Evolutionary conservation across 2,329 filamentous ascomycete genomes (phyloP), one percentile per base, ranked within the genome.

Genomic region (Calycina herbarum): DNA sequence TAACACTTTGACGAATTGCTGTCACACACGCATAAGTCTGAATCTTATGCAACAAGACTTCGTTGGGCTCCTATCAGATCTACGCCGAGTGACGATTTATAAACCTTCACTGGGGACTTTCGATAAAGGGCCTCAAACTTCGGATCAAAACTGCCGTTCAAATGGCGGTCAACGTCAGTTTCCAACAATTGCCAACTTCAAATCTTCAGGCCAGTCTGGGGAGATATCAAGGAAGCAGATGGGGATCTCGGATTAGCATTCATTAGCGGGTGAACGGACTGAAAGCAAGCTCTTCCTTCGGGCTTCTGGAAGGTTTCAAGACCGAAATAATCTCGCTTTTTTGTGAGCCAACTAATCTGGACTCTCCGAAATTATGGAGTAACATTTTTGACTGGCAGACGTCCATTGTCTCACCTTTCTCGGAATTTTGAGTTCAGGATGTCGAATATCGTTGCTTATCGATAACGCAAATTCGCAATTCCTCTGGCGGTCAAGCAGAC

Each of bases 121-220:
- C 20, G 13, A 40, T 17, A 54, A 13, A 54, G 48, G 20, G n/a
- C 20, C 20, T 54, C 48, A 24, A 24, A 27, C 20, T 24, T 27
- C 20, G 48, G 48, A 24, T 24, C 48, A 24, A 54, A 54, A 54
- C 48, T 27, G 20, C 11, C 10, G 24, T 54, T 24, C 20, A 54
- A 54, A 27, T 54, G 48, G 48, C 48, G 48, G 48, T 54, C 48
- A 54, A 54, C 48, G 20, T 54, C 48, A 54, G 48, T 54, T 54
- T 24, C 20, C 48, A 24, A 54, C 20, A 54, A 40, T 13, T 40
- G 10, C 38, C 38, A 40, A 54, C 48, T 24, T 54, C 20, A 24
- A 54, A 54, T 11, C n/a, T 54, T 27, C 48, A 10, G 20, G 48
- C 48, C 13, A 15, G 13, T 40, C 11, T 40, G 48, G 7, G 24